Evolutionary conservation across 2,329 filamentous ascomycete species (phyloP).

Genomic region (Tolypocladium inflatum): DNA sequence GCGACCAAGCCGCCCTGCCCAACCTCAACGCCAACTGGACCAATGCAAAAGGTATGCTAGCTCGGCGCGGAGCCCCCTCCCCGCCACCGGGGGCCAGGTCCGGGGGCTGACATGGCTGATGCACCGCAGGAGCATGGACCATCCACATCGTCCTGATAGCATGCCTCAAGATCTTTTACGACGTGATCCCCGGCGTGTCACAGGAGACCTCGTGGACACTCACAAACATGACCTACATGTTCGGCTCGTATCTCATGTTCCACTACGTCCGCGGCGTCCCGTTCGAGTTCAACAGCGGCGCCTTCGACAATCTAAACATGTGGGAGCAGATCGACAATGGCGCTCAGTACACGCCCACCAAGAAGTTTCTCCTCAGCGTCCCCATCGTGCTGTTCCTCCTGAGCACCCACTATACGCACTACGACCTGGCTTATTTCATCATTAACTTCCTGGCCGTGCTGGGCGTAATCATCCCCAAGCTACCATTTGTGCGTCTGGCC

Average conservation of each 20-base stretch:
- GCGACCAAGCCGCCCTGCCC: conserved; percentile 86
- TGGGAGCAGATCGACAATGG: conserved; percentile 99
- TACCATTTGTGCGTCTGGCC: conserved; percentile 70
- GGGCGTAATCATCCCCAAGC: conserved; percentile 89
- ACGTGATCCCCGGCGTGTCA: conserved; percentile 90
- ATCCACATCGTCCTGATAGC: conserved; percentile 93
- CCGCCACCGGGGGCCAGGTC: neutral
- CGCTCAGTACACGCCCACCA: conserved; percentile 95
- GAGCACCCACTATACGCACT: conserved; percentile 98
- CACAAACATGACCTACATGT: conserved; percentile 98
- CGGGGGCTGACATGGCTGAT: neutral
- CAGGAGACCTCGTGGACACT: conserved; percentile 98
- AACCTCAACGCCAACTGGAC: conserved; percentile 99
- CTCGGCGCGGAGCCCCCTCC: conserved; percentile 1
- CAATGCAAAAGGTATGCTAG: conserved; percentile 86
- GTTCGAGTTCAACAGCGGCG: conserved; percentile 97
- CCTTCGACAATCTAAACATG: conserved; percentile 99
- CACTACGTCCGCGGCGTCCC: conserved; percentile 96
- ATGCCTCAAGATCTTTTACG: conserved; percentile 89
- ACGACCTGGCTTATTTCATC: conserved; percentile 91
- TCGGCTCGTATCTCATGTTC: conserved; percentile 98
- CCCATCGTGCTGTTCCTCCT: conserved; percentile 90
- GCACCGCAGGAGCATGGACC: conserved; percentile 75
- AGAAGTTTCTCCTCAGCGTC: conserved; percentile 94
- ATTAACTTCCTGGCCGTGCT: conserved; percentile 94